Evolutionary conservation across 2,329 filamentous ascomycete genomes (phyloP).

Genomic region (Aspergillus ochraceoroseus): DNA sequence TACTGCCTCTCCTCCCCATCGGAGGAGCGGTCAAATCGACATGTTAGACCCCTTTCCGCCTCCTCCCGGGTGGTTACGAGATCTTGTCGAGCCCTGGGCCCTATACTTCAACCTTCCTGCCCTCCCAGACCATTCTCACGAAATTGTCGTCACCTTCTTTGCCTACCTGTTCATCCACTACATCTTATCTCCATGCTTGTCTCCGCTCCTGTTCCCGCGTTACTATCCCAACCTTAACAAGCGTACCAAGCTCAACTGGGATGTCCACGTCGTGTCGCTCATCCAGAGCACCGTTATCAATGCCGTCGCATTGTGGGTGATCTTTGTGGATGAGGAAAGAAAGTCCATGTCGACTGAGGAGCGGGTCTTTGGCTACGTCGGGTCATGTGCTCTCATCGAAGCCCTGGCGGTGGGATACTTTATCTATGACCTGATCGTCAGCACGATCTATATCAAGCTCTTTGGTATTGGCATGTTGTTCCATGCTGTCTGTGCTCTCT

Average conservation of each 20-base stretch:
- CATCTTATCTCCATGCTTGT: conserved; percentile 53
- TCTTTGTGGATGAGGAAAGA: conserved; percentile 53
- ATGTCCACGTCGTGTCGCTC: conserved; percentile 61
- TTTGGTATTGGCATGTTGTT: conserved; percentile 60
- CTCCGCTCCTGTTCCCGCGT: conserved; percentile 50
- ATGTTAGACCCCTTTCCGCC: conserved; percentile 47
- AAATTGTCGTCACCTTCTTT: conserved; percentile 53
- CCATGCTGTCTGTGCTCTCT: conserved; percentile 57
- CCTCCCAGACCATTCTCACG: conserved; percentile 58
- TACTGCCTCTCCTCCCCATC: conserved; percentile 1
- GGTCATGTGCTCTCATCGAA: conserved; percentile 54
- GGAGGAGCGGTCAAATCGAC: conserved; percentile 19
- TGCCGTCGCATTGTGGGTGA: conserved; percentile 54
- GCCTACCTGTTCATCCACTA: conserved; percentile 55
- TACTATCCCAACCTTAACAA: conserved; percentile 51
- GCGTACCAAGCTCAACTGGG: conserved; percentile 60
- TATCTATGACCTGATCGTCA: conserved; percentile 59
- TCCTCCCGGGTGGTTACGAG: conserved; percentile 50
- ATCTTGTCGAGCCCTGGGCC: conserved; percentile 48
- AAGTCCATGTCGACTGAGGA: conserved; percentile 50
- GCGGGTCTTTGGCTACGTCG: conserved; percentile 59
- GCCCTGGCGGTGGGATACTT: conserved; percentile 61
- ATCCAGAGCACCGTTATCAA: conserved; percentile 57
- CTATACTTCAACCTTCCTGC: conserved; percentile 51
- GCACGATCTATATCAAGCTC: conserved; percentile 50